phyloP scores from a whole-genome alignment of 2,329 filamentous ascomycete species.

The Simplicillium aogashimaense region DNA sequence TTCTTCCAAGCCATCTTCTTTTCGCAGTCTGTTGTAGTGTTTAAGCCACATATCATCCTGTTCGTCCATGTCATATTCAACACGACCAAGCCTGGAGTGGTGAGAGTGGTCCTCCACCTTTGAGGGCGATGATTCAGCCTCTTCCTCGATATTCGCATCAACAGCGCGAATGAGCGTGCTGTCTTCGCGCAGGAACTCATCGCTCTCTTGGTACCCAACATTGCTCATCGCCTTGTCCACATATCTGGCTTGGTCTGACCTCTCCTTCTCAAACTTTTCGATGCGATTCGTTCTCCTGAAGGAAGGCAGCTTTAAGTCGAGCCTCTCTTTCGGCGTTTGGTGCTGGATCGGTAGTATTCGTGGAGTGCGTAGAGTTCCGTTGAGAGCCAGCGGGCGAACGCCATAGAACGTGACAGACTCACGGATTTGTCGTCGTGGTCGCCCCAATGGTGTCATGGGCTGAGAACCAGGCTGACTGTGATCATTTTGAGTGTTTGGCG shows the following conservation, averaged over 20 bases:
- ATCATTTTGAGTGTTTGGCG: conserved; percentile 18
- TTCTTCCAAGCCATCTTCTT: conserved; percentile 61
- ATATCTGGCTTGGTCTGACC: conserved; percentile 76
- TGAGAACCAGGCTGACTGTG: conserved; percentile 20
- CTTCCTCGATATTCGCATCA: conserved; percentile 50
- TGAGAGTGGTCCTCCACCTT: conserved; percentile 19
- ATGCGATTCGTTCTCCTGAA: conserved; percentile 75
- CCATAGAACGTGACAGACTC: conserved; percentile 45
- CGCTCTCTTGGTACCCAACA: conserved; percentile 91
- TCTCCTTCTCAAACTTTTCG: conserved; percentile 72
- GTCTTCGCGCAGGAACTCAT: conserved; percentile 73
- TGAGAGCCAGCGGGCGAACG: conserved; percentile 32
- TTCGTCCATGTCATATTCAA: conserved; percentile 99
- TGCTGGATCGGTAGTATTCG: conserved; percentile 68
- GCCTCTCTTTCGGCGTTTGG: conserved; percentile 68
- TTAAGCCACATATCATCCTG: conserved; percentile 97
- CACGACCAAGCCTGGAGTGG: conserved; percentile 54
- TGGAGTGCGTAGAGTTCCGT: conserved; percentile 41
- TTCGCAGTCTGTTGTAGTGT: conserved; percentile 68
- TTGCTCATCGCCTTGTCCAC: conserved; percentile 95
- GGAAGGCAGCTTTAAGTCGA: conserved; percentile 67
- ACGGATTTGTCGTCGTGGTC: conserved; percentile 34
- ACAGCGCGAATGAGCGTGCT: conserved; percentile 57
- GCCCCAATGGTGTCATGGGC: conserved; percentile 21
- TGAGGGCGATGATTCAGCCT: conserved; percentile 31